A percentile compares a stretch with the other conserved stretches of the same genome.
Evolutionary conservation across 108 stramenopile genomes (phyloP).

Genomic region (Discostella stelligeroides): DNA sequence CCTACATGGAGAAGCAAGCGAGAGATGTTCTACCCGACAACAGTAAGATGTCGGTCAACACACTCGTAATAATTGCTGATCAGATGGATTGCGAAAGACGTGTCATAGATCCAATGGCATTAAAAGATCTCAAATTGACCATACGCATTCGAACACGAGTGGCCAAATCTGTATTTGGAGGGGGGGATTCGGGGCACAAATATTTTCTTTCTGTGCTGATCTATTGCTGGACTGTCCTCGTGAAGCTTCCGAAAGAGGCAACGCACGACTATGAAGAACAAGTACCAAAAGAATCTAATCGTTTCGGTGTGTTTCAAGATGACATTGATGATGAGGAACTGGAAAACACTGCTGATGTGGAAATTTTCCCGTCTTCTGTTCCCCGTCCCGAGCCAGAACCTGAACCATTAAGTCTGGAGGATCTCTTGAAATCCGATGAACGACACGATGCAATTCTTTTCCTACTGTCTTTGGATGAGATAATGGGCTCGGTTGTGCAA

Average conservation of each 20-base stretch:
- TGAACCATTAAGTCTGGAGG: conserved; percentile 32
- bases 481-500: conserved; percentile 22
- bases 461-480: conserved; percentile 37
- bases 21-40: too few relatives aligned
- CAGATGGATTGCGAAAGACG: conserved; percentile 24
- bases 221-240: conserved; percentile 48
- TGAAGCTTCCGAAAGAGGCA: conserved; percentile 5
- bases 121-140: conserved; percentile 48
- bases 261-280: not conserved
- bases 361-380: conserved; percentile 13
- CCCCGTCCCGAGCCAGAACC: conserved; percentile 24
- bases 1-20: too few relatives aligned
- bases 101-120: conserved; percentile 17
- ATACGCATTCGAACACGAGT: conserved; percentile 45
- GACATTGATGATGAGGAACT: conserved; percentile 31
- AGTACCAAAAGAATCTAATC: too few relatives aligned
- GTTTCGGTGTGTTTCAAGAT: conserved; percentile 6
- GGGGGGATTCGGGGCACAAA: conserved; percentile 53
- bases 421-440: conserved; percentile 46
- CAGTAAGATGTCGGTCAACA: conserved; percentile 20
- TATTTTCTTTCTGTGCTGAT: conserved; percentile 41
- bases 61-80: conserved; percentile 44
- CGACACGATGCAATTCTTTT: conserved; percentile 51
- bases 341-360: conserved; percentile 35
- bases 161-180: too few relatives aligned